These are phyloP conservation scores for Talaromyces atroroseus DNA, from an alignment of 2,329 filamentous ascomycete species.

Conservation along the genomic window DNA sequence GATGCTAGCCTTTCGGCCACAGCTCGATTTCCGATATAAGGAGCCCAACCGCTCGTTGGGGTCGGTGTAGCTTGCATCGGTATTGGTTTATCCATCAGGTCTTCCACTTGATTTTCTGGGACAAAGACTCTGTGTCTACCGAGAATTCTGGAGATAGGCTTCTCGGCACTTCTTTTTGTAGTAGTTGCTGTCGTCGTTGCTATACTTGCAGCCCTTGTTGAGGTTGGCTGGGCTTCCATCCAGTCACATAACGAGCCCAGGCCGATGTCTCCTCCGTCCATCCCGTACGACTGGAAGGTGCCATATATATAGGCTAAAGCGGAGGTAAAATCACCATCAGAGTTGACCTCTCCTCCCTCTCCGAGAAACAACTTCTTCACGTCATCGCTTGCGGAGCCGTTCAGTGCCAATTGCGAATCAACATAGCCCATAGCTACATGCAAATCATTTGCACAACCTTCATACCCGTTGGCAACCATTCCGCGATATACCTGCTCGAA, in stretches of 20 bases:
- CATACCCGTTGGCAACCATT: conserved; percentile 45
- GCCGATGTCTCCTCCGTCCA: conserved; percentile 30
- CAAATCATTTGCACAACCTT: conserved; percentile 48
- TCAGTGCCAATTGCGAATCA: conserved; percentile 40
- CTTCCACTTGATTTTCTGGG: background rate
- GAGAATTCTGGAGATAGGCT: background rate
- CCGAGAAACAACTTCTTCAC: conserved; percentile 49
- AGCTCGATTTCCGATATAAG: conserved; percentile 36
- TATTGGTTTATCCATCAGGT: background rate
- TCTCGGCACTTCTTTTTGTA: background rate
- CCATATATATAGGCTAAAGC: conserved; percentile 37
- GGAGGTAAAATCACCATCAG: conserved; percentile 44
- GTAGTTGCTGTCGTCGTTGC: conserved; percentile 5
- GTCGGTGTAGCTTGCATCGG: conserved; percentile 19
- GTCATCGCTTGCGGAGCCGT: conserved; percentile 25
- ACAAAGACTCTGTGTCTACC: background rate
- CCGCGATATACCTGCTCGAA: conserved; percentile 47
- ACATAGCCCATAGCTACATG: conserved; percentile 46
- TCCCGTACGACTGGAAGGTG: conserved; percentile 43
- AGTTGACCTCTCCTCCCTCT: conserved; percentile 40
- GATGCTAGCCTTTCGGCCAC: conserved; percentile 39
- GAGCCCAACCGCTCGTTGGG: conserved; percentile 38
- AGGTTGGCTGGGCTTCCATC: conserved; percentile 29
- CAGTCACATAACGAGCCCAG: conserved; percentile 43
- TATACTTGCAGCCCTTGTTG: background rate